Conservation (phyloP, 1,139 yeast genomes). For the Debaryomycetaceae sp. region DNA sequence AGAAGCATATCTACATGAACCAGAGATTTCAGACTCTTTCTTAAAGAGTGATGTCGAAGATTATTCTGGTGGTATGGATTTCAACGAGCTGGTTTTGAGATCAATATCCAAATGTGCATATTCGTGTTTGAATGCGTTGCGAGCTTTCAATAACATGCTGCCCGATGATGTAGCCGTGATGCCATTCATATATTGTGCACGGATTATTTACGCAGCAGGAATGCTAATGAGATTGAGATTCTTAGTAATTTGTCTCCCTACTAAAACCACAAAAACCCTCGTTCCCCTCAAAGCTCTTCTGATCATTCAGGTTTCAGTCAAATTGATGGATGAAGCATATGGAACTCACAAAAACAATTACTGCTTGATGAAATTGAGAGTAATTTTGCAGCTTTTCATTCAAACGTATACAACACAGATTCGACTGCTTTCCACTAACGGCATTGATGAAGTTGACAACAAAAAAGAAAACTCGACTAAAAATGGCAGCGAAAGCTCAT, state of each 20-base stretch:
- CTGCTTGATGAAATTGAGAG: constrained; percentile 48
- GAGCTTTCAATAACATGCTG: constrained; percentile 43
- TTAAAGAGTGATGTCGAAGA: constrained; percentile 11
- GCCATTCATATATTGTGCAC: constrained; percentile 61
- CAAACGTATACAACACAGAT: constrained; percentile 60
- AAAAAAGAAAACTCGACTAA: constrained; percentile 12
- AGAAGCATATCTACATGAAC: constrained; percentile 73
- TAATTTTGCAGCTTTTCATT: constrained; percentile 54
- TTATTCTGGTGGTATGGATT: constrained; percentile 15
- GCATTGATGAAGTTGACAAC: constrained; percentile 24
- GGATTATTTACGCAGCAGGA: constrained; percentile 68
- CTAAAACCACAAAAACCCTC: constrained; percentile 44
- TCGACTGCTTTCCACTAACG: constrained; percentile 26
- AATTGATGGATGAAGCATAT: constrained; percentile 35
- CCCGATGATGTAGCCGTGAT: constrained; percentile 47
- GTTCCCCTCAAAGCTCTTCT: constrained; percentile 47
- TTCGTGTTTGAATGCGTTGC: constrained; percentile 52
- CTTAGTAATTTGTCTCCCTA: constrained; percentile 52
- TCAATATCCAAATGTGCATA: constrained; percentile 51
- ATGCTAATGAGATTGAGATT: constrained; percentile 59
- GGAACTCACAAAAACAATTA: constrained; percentile 43
- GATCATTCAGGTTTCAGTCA: constrained; percentile 40
- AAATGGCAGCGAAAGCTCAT: neutral
- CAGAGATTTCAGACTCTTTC: constrained; percentile 32
- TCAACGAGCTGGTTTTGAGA: constrained; percentile 27